Evolutionary conservation across 306 rosid genomes (phyloP).

Genomic region (Castanea crenata): DNA sequence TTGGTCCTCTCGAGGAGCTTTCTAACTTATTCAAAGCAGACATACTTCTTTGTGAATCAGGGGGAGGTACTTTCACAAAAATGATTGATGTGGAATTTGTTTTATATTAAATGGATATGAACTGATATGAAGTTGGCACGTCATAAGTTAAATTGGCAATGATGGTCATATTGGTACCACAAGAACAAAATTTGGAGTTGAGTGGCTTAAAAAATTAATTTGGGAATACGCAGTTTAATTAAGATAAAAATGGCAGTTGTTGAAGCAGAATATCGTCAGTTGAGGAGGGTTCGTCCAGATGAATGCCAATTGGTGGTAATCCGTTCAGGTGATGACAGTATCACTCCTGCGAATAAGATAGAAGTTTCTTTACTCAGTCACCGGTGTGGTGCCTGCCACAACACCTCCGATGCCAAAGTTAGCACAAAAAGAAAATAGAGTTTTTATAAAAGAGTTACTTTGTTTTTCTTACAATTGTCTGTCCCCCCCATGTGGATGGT

Average conservation of each 20-base stretch:
- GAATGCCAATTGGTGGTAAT: too few species aligned
- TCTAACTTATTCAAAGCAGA: constrained; percentile 76
- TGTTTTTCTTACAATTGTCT: too few species aligned
- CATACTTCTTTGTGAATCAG: constrained; percentile 95
- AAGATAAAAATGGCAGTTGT: not conserved
- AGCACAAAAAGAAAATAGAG: too few species aligned
- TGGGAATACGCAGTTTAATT: not conserved
- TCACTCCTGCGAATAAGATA: too few species aligned
- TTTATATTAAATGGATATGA: not conserved
- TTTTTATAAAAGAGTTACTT: too few species aligned
- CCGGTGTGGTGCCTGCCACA: too few species aligned
- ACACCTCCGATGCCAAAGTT: too few species aligned
- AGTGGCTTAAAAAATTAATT: not conserved
- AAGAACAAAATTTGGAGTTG: not conserved
- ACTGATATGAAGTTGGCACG: not conserved
- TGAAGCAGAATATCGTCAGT: too few species aligned
- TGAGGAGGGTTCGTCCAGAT: too few species aligned
- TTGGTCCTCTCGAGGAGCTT: constrained; percentile 94
- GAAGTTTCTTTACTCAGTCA: too few species aligned
- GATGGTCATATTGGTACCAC: not conserved
- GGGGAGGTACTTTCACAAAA: constrained; percentile 68
- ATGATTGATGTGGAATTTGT: not conserved
- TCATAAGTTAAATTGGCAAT: not conserved
- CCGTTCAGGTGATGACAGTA: too few species aligned
- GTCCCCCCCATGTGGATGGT: too few species aligned